Percentiles rank a stretch among this genome's conserved stretches.
Conservation (phyloP, 2,329 filamentous ascomycete genomes). For the Fusarium tanahbumbuense region DNA sequence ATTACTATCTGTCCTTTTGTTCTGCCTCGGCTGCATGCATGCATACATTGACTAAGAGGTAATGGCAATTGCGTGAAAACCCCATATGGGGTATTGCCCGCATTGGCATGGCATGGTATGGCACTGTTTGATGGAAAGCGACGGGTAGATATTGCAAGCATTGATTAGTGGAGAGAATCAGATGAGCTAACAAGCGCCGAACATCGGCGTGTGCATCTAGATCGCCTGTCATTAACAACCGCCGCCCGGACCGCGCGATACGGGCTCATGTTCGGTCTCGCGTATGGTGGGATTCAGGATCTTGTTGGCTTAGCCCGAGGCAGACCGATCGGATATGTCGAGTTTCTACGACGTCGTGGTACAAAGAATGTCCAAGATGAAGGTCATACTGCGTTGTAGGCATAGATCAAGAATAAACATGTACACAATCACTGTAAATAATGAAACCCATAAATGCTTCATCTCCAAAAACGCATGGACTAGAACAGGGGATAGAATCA, state of each 20-base stretch:
- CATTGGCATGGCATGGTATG: constrained; percentile 18
- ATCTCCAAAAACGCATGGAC: constrained; percentile 2
- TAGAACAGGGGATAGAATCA: constrained; percentile 2
- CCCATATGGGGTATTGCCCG: constrained; percentile 33
- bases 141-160: constrained; percentile 44
- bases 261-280: constrained; percentile 81
- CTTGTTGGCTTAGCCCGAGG: constrained; percentile 75
- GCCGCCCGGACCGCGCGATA: constrained; percentile 82
- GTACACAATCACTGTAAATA: constrained; percentile 6
- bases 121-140: constrained; percentile 39
- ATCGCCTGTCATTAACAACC: constrained; percentile 81
- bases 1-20: not conserved
- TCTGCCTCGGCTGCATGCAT: constrained; percentile 20
- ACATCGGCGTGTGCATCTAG: constrained; percentile 58
- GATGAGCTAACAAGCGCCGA: constrained; percentile 46
- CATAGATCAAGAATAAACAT: not conserved
- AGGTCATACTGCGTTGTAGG: constrained; percentile 23
- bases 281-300: constrained; percentile 86
- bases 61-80: constrained; percentile 19
- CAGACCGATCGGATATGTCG: constrained; percentile 78
- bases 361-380: constrained; percentile 17
- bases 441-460: not conserved
- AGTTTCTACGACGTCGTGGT: constrained; percentile 67
- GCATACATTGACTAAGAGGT: constrained; percentile 27
- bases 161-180: constrained; percentile 12